Percentiles rank a stretch among this genome's conserved stretches.
These are phyloP conservation scores for Colletotrichum ledebouriae DNA, from an alignment of 2,329 filamentous ascomycete species.

Conservation along the genomic window DNA sequence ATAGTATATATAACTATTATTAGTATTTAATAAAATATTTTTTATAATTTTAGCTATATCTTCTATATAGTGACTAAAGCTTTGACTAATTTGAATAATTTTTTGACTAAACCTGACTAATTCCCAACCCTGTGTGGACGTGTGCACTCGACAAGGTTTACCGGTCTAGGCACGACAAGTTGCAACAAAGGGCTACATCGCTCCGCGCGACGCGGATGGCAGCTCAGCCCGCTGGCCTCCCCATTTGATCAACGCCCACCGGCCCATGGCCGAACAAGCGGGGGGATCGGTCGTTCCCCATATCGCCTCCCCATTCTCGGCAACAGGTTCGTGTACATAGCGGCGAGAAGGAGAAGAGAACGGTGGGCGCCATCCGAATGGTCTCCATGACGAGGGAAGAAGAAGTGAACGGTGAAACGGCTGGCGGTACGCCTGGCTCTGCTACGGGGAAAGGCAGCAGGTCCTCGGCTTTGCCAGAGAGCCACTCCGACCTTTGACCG, in stretches of 20 bases:
- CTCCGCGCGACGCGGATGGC: slow-evolving; percentile 38
- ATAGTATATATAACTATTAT: too few species aligned
- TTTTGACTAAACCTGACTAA: too few species aligned
- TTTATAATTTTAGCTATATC: too few species aligned
- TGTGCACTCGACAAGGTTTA: slow-evolving; percentile 24
- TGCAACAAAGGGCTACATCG: slow-evolving; percentile 40
- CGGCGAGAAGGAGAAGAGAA: background rate
- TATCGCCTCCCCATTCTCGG: slow-evolving; percentile 19
- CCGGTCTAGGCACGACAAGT: slow-evolving; percentile 23
- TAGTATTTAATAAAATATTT: too few species aligned
- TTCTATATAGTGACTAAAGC: too few species aligned
- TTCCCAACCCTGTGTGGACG: too few species aligned
- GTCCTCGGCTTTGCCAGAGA: background rate
- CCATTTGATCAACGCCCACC: slow-evolving; percentile 23
- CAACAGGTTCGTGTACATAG: slow-evolving; percentile 16
- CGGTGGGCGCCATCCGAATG: slow-evolving; percentile 9
- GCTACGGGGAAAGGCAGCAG: slow-evolving; percentile 17
- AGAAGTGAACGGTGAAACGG: slow-evolving; percentile 9
- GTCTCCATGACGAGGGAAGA: slow-evolving; percentile 12
- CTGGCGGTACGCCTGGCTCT: slow-evolving; percentile 22
- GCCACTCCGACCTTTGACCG: slow-evolving; percentile 2
- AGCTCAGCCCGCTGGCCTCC: slow-evolving; percentile 37
- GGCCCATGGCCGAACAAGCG: slow-evolving; percentile 21
- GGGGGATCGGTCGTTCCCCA: slow-evolving; percentile 26
- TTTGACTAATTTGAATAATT: too few species aligned